Percentiles rank a stretch among this genome's conserved stretches.
phyloP scores from a whole-genome alignment of 805 yeast species.

The Nakazawaea anatomiae region DNA sequence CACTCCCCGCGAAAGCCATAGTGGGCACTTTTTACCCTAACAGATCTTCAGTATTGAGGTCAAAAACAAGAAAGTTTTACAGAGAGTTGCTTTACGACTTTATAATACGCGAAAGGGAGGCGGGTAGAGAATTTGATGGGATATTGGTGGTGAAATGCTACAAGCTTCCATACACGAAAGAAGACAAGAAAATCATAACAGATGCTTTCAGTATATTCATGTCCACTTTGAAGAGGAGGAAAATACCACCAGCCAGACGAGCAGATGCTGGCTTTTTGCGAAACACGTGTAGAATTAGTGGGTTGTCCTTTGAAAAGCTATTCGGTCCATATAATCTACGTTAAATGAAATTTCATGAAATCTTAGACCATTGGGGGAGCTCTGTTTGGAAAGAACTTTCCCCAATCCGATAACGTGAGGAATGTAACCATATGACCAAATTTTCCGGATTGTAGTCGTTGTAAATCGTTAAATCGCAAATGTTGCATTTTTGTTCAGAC shows the following conservation, averaged over 20 bases:
- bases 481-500: conserved; percentile 22
- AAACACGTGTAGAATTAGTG: neutral
- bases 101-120: neutral
- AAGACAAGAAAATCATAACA: neutral
- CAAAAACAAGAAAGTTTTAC: neutral
- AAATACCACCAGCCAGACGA: neutral
- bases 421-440: conserved; percentile 41
- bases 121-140: neutral
- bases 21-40: conserved; percentile 26
- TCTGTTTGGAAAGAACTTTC: conserved; percentile 30
- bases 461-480: conserved; percentile 29
- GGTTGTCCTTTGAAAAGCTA: conserved; percentile 5
- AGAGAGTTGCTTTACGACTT: neutral
- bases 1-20: neutral
- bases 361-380: conserved; percentile 42
- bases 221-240: neutral
- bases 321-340: neutral
- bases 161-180: conserved; percentile 4
- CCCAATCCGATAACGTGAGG: conserved; percentile 30
- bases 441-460: conserved; percentile 23
- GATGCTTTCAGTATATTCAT: neutral
- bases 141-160: neutral
- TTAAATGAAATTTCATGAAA: conserved; percentile 2
- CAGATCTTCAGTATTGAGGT: conserved; percentile 17
- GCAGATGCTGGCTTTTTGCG: neutral